These are phyloP conservation scores for Asterophora parasitica DNA, from an alignment of 768 basidiomycete genomes.

Conservation along the genomic window DNA sequence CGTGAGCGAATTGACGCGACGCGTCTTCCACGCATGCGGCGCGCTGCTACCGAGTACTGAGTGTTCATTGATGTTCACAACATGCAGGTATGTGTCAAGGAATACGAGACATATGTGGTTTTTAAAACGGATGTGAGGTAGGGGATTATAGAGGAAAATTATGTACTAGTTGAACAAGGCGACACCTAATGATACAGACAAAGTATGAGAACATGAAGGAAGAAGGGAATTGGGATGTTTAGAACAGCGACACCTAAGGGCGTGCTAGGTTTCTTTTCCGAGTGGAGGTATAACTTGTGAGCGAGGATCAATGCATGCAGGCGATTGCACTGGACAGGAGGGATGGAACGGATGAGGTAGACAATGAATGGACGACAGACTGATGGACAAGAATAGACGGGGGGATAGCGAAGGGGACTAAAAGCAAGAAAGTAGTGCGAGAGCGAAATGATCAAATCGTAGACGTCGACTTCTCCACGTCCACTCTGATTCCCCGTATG, in stretches of 20 bases:
- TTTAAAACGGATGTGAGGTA: not conserved
- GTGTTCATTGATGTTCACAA: not conserved
- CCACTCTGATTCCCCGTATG: slow-evolving; percentile 49
- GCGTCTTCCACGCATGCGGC: too few species aligned
- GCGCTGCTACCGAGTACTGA: too few species aligned
- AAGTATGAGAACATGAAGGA: slow-evolving; percentile 2
- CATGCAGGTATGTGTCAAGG: not conserved
- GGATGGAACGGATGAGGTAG: too few species aligned
- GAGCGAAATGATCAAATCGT: slow-evolving; percentile 32
- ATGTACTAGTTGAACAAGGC: slow-evolving; percentile 1
- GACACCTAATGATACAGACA: slow-evolving; percentile 11
- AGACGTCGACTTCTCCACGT: slow-evolving; percentile 57
- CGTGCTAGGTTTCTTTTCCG: slow-evolving; percentile 2
- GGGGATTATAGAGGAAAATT: slow-evolving; percentile 2
- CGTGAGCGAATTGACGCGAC: slow-evolving; percentile 4
- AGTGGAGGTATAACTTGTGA: slow-evolving; percentile 4
- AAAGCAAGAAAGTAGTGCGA: slow-evolving; percentile 15
- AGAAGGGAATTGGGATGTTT: not conserved
- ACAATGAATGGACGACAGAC: not conserved
- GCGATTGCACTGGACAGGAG: not conserved
- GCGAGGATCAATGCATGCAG: slow-evolving; percentile 3
- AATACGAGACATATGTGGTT: too few species aligned
- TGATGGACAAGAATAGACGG: slow-evolving; percentile 1
- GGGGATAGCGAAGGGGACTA: not conserved
- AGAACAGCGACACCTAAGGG: slow-evolving; percentile 1